Base-by-base conservation (phyloP, 768 basidiomycete genomes). In the Boletus reticuloceps region DNA sequence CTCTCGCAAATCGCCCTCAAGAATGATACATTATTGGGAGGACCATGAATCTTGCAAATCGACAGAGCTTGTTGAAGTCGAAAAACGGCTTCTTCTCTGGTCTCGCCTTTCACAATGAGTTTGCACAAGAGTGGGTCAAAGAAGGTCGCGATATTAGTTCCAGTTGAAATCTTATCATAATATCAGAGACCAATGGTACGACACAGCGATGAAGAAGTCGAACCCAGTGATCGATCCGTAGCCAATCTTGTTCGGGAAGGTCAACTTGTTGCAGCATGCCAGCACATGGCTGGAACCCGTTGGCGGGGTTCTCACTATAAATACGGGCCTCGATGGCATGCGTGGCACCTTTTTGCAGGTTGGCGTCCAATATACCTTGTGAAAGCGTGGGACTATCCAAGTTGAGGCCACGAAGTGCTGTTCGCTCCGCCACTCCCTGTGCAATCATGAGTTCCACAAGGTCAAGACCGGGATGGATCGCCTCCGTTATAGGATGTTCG, bases 401-500 rank as follows among this genome's bases (percentile, higher is more conserved):
- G 13, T 61, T 10, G 7, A 68, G 50, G 17, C 63, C 65, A 10
- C 47, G 40, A 31, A 9, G 6, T 22, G 46, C 8, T 58, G 62
- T 41, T 6, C 65, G 63, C 60, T 82, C 74, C 0, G 71, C 70
- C 9, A 81, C 60, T 0, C 77, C 84, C 69, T 85, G 84, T 6
- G 75, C 71, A 20, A 88, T 77, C 85, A 88, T 87, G 43, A 88
- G 69, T 51, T 79, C 75, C 14, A 88, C 81, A 13, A 89, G 71
- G 59, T 88, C 86, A 38, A 87, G 74, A 6, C 78, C 76, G 9
- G 78, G 75, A 60, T 83, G 74, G 8, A 77, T 70, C 19, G 71
- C 73, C 66, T 88, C 85, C 0, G 85, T 87, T 32, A 88, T 75
- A 1, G 83, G 76, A 56, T 89, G 86, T 67, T 88, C 86, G 17